These are phyloP conservation scores for Aspergillus hancockii DNA, from an alignment of 495 filamentous ascomycete species.

Conservation along the genomic window DNA sequence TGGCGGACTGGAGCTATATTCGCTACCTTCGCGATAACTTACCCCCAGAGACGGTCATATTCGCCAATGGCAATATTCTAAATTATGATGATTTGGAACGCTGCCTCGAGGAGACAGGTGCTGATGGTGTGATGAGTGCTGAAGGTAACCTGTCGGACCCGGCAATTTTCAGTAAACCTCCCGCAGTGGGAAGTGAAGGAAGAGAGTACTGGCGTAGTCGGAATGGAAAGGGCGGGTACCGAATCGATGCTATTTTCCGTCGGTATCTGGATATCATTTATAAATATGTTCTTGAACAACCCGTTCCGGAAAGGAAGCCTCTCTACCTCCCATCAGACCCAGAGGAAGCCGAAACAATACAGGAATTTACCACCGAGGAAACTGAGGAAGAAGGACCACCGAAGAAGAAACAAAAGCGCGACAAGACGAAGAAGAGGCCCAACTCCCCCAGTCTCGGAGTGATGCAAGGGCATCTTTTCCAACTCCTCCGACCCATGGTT, in stretches of 20 bases:
- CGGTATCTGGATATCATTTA: constrained; percentile 90
- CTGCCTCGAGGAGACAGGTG: constrained; percentile 83
- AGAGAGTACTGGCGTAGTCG: constrained; percentile 83
- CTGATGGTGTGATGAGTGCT: constrained; percentile 92
- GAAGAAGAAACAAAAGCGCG: constrained; percentile 64
- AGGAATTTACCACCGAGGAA: constrained; percentile 37
- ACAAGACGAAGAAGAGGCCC: constrained; percentile 49
- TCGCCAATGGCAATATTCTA: constrained; percentile 95
- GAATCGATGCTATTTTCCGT: constrained; percentile 83
- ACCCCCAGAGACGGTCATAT: constrained; percentile 84
- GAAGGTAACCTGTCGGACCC: constrained; percentile 94
- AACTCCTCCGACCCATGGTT: constrained; percentile 81
- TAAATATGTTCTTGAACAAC: constrained; percentile 63
- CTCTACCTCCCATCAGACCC: constrained; percentile 74
- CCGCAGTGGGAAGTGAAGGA: constrained; percentile 60
- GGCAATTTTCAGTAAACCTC: constrained; percentile 74
- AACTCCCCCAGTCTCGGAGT: constrained; percentile 72
- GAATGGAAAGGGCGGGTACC: constrained; percentile 81
- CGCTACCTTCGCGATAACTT: constrained; percentile 80
- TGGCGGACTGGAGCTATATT: constrained; percentile 89
- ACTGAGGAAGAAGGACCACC: constrained; percentile 44
- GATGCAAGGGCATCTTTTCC: constrained; percentile 92
- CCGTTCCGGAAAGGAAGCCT: constrained; percentile 63
- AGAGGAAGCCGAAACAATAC: constrained; percentile 32
- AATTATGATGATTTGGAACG: constrained; percentile 74